Evolutionary conservation across 352 stramenopile genomes (phyloP).

Genomic region (Thalassiosira mediterranea): DNA sequence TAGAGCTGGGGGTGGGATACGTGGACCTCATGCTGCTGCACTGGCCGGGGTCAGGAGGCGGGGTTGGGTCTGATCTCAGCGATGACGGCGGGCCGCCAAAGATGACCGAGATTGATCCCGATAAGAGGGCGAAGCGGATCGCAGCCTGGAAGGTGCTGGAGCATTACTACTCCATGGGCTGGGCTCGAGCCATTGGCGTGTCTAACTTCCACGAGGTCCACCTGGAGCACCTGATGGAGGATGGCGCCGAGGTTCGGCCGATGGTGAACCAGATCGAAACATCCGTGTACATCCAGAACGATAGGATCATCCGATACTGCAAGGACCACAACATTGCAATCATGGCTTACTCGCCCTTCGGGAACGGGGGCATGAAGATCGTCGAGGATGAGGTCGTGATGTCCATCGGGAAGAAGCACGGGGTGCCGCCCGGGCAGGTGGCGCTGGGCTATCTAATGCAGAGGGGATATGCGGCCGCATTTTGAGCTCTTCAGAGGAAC

Average conservation of each 20-base stretch:
- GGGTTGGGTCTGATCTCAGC: not conserved
- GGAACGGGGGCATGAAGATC: conserved; percentile 17
- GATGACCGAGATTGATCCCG: conserved; percentile 7
- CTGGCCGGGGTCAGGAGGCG: conserved; percentile 23
- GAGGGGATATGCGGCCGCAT: conserved; percentile 25
- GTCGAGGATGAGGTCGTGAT: conserved; percentile 13
- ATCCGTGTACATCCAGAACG: conserved; percentile 32
- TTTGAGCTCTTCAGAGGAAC: conserved; percentile 28
- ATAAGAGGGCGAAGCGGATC: conserved; percentile 18
- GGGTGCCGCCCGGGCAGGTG: conserved; percentile 35
- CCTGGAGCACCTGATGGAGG: conserved; percentile 41
- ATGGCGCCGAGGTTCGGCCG: conserved; percentile 19
- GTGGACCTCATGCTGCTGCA: conserved; percentile 50
- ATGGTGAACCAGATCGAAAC: conserved; percentile 57
- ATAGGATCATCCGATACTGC: conserved; percentile 42
- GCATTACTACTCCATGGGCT: conserved; percentile 35
- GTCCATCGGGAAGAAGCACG: conserved; percentile 22
- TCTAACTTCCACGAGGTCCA: conserved; percentile 51
- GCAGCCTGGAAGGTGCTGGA: conserved; percentile 53
- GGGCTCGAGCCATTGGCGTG: conserved; percentile 45
- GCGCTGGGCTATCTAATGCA: conserved; percentile 37
- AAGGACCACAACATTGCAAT: conserved; percentile 22
- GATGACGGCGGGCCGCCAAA: not conserved
- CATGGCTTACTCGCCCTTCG: conserved; percentile 41
- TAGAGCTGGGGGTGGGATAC: conserved; percentile 48